Evolutionary conservation across 495 filamentous ascomycete species (phyloP).

Genomic region (Cryomyces antarcticus): DNA sequence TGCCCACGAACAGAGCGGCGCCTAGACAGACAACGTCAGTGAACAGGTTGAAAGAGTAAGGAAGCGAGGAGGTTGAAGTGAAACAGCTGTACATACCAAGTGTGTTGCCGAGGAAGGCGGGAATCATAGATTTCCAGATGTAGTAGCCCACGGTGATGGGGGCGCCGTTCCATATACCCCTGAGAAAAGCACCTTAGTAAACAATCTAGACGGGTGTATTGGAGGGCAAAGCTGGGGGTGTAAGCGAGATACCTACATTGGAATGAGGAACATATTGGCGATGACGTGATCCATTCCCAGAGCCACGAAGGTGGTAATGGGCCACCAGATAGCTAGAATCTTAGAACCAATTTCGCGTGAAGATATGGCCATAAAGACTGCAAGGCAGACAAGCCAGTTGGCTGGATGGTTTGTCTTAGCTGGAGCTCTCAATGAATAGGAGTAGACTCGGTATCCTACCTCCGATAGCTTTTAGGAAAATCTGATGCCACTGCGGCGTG

Average conservation of each 20-base stretch:
- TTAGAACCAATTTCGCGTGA: conserved; percentile 35
- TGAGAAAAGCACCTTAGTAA: too few relatives aligned
- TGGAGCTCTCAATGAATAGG: neutral
- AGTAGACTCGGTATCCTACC: neutral
- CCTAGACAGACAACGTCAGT: neutral
- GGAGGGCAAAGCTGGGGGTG: too few relatives aligned
- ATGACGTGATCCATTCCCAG: conserved; percentile 42
- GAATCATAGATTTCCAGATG: conserved; percentile 46
- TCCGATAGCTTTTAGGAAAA: conserved; percentile 38
- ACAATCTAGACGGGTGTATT: too few relatives aligned
- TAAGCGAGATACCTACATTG: conserved; percentile 11
- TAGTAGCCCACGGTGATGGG: conserved; percentile 34
- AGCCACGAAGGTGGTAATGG: conserved; percentile 37
- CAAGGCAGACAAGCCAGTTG: conserved; percentile 45
- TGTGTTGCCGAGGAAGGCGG: conserved; percentile 34
- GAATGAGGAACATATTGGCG: conserved; percentile 46
- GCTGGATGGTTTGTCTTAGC: conserved; percentile 10
- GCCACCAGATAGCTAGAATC: conserved; percentile 42
- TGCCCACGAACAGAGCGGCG: conserved; percentile 5
- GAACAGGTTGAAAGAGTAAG: too few relatives aligned
- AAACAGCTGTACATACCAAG: conserved; percentile 13
- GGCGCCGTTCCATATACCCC: conserved; percentile 29
- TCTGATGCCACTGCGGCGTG: conserved; percentile 34
- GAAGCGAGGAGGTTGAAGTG: too few relatives aligned
- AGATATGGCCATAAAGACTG: conserved; percentile 34